phyloP scores from a whole-genome alignment of 2,329 filamentous ascomycete species.

The Torrubiellomyces zombiae region DNA sequence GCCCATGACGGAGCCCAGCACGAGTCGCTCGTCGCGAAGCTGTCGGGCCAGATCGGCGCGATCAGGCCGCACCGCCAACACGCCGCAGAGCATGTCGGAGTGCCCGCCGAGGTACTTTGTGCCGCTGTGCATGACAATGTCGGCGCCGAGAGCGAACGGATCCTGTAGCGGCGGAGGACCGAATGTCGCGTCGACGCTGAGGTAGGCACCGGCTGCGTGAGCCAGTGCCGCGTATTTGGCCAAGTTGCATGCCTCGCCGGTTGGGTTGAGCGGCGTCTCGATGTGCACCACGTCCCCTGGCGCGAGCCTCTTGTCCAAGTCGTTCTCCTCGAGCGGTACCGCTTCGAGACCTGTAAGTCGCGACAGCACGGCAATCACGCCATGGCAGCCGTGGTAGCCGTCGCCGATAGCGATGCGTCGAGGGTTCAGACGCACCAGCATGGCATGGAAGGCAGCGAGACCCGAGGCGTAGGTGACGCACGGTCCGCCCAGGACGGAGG shows the following conservation, averaged over 20 bases:
- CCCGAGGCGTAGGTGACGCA: slow-evolving; percentile 69
- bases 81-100: slow-evolving; percentile 81
- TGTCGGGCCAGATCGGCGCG: slow-evolving; percentile 39
- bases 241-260: slow-evolving; percentile 65
- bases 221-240: slow-evolving; percentile 55
- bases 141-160: slow-evolving; percentile 66
- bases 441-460: slow-evolving; percentile 73
- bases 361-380: slow-evolving; percentile 56
- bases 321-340: slow-evolving; percentile 52
- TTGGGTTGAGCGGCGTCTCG: slow-evolving; percentile 88
- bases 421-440: slow-evolving; percentile 73
- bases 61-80: slow-evolving; percentile 47
- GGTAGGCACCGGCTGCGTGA: slow-evolving; percentile 50
- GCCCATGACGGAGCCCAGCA: slow-evolving; percentile 72
- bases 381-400: slow-evolving; percentile 90
- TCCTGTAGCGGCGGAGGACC: slow-evolving; percentile 79
- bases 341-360: slow-evolving; percentile 62
- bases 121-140: slow-evolving; percentile 80
- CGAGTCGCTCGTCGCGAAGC: slow-evolving; percentile 53
- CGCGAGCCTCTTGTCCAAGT: slow-evolving; percentile 47
- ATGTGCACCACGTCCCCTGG: slow-evolving; percentile 76
- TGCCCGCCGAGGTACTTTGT: slow-evolving; percentile 97
- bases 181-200: slow-evolving; percentile 85
- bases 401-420: slow-evolving; percentile 64
- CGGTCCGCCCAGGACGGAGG: slow-evolving; percentile 52